A percentile compares a stretch with the other conserved stretches of the same genome.
phyloP scores from a whole-genome alignment of 352 stramenopile species.

The Phytophthora nicotianae region DNA sequence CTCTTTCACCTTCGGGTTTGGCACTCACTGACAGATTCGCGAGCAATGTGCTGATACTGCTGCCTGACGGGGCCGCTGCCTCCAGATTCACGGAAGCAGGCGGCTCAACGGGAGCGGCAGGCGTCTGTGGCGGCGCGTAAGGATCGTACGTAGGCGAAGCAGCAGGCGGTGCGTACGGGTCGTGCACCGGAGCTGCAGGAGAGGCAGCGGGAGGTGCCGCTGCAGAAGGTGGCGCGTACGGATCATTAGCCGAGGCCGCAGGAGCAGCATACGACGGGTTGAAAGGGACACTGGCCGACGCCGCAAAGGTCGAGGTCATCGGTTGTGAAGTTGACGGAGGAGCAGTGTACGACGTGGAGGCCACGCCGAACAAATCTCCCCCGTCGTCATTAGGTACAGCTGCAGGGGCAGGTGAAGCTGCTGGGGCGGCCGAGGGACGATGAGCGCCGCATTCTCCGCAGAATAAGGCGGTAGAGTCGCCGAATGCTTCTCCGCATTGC shows the following conservation, averaged over 20 bases:
- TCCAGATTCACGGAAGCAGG: slow-evolving; percentile 58
- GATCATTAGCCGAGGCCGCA: slow-evolving; percentile 26
- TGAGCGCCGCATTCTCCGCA: slow-evolving; percentile 79
- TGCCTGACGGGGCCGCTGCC: slow-evolving; percentile 35
- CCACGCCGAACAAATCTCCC: slow-evolving; percentile 63
- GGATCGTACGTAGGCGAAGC: slow-evolving; percentile 35
- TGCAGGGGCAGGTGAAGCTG: slow-evolving; percentile 3
- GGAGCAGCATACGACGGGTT: slow-evolving; percentile 25
- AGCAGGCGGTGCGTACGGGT: slow-evolving; percentile 34
- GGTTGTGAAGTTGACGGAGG: slow-evolving; percentile 11
- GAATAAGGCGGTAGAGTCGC: slow-evolving; percentile 60
- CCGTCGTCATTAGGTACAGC: slow-evolving; percentile 37
- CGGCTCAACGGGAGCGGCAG: slow-evolving; percentile 37
- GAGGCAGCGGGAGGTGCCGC: slow-evolving; percentile 14
- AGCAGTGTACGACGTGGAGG: slow-evolving; percentile 35
- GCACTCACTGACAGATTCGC: slow-evolving; percentile 60
- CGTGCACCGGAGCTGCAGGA: slow-evolving; percentile 18
- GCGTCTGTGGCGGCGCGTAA: slow-evolving; percentile 37
- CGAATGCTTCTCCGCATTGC: slow-evolving; percentile 59
- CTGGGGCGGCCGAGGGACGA: slow-evolving; percentile 26
- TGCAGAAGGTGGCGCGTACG: slow-evolving; percentile 32
- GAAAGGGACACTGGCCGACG: slow-evolving; percentile 36
- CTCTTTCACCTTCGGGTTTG: slow-evolving; percentile 46
- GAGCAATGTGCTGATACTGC: slow-evolving; percentile 66
- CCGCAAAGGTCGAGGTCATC: slow-evolving; percentile 27